phyloP scores from a whole-genome alignment of 2,329 filamentous ascomycete species.

The Sporothrix brunneoviolacea region DNA sequence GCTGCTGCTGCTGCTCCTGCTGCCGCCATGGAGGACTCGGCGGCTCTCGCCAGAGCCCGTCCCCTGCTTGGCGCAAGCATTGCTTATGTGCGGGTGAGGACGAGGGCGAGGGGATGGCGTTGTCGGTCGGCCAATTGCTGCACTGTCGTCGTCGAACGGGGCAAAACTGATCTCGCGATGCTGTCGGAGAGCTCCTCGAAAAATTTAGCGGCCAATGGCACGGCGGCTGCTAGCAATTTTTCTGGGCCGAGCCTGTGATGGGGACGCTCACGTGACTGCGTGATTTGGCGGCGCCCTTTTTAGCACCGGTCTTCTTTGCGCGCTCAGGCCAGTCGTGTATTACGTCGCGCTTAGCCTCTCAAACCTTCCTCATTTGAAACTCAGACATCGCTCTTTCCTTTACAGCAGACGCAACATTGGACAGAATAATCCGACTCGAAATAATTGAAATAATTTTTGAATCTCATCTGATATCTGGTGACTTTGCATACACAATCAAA shows the following conservation, averaged over 20 bases:
- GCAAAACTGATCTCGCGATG: slow-evolving; percentile 5
- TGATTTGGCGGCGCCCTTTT: too few relatives aligned
- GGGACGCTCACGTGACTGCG: slow-evolving; percentile 10
- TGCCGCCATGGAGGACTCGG: slow-evolving; percentile 38
- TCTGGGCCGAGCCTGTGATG: neutral
- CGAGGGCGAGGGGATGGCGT: neutral
- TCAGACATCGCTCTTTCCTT: slow-evolving; percentile 13
- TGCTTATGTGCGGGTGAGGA: too few relatives aligned
- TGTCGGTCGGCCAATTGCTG: too few relatives aligned
- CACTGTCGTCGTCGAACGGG: slow-evolving; percentile 6
- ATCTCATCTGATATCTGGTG: neutral
- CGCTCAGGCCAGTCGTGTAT: slow-evolving; percentile 2
- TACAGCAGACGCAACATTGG: too few relatives aligned
- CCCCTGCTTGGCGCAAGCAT: slow-evolving; percentile 59
- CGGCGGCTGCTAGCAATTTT: neutral
- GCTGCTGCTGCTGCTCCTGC: slow-evolving; percentile 21
- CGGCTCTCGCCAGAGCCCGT: slow-evolving; percentile 52
- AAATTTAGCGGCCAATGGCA: slow-evolving; percentile 13
- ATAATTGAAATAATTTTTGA: neutral
- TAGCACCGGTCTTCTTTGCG: too few relatives aligned
- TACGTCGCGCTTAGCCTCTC: slow-evolving; percentile 1
- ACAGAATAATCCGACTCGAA: neutral
- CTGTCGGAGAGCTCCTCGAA: slow-evolving; percentile 7
- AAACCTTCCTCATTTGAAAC: slow-evolving; percentile 16
- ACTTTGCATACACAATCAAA: too few relatives aligned